Evolutionary conservation across 2,329 filamentous ascomycete genomes (phyloP).

Genomic region (Fusarium continuum): DNA sequence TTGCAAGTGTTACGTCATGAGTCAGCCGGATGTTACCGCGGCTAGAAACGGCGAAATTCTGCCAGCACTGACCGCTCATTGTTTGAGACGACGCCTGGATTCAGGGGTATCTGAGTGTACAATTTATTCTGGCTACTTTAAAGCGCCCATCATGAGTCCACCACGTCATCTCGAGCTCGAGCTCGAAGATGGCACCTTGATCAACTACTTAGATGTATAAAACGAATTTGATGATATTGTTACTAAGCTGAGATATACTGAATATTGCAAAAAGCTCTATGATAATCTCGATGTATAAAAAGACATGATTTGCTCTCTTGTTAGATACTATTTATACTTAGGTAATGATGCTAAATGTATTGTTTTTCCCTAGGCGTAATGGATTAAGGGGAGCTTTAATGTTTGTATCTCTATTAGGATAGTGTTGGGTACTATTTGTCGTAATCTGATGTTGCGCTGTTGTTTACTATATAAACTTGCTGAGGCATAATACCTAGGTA

Average conservation of each 20-base stretch:
- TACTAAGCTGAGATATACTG: neutral
- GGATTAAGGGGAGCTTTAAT: conserved; percentile 50
- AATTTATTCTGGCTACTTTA: no score
- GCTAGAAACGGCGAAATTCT: no score
- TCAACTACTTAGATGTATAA: neutral
- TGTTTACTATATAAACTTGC: conserved; percentile 51
- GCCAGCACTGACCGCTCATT: no score
- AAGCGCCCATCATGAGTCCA: no score
- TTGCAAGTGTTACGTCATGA: no score
- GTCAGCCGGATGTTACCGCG: no score
- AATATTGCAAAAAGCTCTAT: conserved; percentile 7
- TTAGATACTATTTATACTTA: conserved; percentile 42
- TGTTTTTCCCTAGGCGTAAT: conserved; percentile 37
- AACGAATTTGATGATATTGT: neutral
- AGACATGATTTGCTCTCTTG: conserved; percentile 26
- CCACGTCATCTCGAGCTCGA: no score
- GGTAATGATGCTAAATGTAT: conserved; percentile 36
- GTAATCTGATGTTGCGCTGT: conserved; percentile 44
- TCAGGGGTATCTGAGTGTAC: no score
- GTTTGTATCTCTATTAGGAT: conserved; percentile 47
- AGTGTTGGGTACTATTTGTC: conserved; percentile 23
- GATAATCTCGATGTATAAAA: conserved; percentile 11
- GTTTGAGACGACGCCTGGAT: no score
- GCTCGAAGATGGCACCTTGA: conserved; percentile 2
- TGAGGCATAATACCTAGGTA: conserved; percentile 50